Evolutionary conservation across 257 asterid genomes (phyloP), one percentile per base, ranked within the genome.

Genomic region (Jacaranda copaia): DNA sequence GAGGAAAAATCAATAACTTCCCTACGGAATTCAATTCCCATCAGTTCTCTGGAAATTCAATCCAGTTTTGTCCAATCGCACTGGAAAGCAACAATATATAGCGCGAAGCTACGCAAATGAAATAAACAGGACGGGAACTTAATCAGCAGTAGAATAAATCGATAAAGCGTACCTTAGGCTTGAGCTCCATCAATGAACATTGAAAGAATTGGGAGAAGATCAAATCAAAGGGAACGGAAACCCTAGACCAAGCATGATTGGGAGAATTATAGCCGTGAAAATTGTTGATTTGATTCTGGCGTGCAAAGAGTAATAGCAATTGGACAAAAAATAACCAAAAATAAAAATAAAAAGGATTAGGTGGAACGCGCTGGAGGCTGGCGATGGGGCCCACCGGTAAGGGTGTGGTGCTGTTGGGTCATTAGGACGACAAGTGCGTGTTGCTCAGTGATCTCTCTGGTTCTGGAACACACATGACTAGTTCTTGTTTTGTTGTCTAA

Each of bases 161-260:
- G 55, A 77, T 19, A 32, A 51, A 56, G 18, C 85, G 74, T 79
- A 86, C 88, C 88, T 77, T 14, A 42, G 63, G 39, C 15, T 43
- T 42, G 68, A 70, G 74, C 66, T 75, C 77, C 78, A 80, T 58
- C 52, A 74, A 70, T 46, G 39, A 40, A 40, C 43, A 43, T 20
- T 19, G 59, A 48, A 43, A 79, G 57, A 70, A 19, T 60, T 39
- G 63, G 66, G 45, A 49, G 68, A 18, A 71, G 70, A 61, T 45
- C 43, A 51, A 72, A 56, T 4, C 65, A 25, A 62, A 52, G 46
- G 52, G 16, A 51, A 16, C 7, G 3, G 40, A 61, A 74, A 60
- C 79, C 79, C 79, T 57, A 70, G 76, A 66, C 35, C 20, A 40
- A 20, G 11, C 72, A 70, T 57, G n/a, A 42, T 59, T 63, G 63